Percentiles rank a stretch among this genome's conserved stretches.
These are phyloP conservation scores for Pneumocystis jirovecii DNA, from an alignment of 1,139 yeast species.

Conservation along the genomic window DNA sequence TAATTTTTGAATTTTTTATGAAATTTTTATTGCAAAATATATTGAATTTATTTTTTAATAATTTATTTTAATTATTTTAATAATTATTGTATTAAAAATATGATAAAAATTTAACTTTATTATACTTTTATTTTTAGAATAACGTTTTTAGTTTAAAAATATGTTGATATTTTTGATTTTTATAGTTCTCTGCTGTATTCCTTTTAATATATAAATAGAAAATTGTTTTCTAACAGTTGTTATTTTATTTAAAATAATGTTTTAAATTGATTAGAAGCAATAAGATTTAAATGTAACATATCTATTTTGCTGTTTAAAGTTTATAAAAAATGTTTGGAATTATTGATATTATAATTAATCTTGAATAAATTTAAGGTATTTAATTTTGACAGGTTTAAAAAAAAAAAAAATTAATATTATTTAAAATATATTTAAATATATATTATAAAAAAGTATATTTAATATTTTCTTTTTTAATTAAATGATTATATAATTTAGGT, in stretches of 20 bases:
- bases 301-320: background rate
- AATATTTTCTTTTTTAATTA: background rate
- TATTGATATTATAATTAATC: too few relatives aligned
- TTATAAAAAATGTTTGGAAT: background rate
- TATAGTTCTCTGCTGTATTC: too few relatives aligned
- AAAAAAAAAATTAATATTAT: too few relatives aligned
- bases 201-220: too few relatives aligned
- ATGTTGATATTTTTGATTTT: too few relatives aligned
- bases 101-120: background rate
- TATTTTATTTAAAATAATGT: background rate
- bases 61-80: background rate
- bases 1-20: background rate
- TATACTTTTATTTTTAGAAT: too few relatives aligned
- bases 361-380: too few relatives aligned
- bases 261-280: background rate
- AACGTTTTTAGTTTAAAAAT: too few relatives aligned
- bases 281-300: background rate
- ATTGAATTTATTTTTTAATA: background rate
- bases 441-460: too few relatives aligned
- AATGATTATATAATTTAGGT: background rate
- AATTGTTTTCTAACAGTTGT: too few relatives aligned
- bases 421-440: too few relatives aligned
- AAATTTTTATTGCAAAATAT: background rate
- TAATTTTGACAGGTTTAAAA: too few relatives aligned
- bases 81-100: background rate